A percentile compares a stretch with the other conserved stretches of the same genome.
Evolutionary conservation across 257 asterid genomes (phyloP).

Genomic region (Apocynum venetum): DNA sequence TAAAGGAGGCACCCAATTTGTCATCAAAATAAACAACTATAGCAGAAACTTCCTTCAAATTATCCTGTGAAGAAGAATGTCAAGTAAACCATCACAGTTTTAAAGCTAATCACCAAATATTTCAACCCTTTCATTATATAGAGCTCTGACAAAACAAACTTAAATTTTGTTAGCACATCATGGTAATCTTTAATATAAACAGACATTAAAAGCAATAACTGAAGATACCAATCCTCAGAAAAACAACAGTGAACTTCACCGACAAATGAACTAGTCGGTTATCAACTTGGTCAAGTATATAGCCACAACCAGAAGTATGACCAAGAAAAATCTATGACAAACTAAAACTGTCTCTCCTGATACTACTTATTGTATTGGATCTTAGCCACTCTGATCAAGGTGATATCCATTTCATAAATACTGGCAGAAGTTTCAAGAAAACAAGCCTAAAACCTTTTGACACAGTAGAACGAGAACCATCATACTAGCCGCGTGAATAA

Average conservation of each 20-base stretch:
- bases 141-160: slow-evolving; percentile 28
- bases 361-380: not conserved
- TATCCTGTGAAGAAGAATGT: slow-evolving; percentile 75
- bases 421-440: not conserved
- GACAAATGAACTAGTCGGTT: not conserved
- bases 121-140: slow-evolving; percentile 30
- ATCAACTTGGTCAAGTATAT: not conserved
- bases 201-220: not conserved
- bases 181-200: slow-evolving; percentile 18
- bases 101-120: slow-evolving; percentile 42
- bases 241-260: not conserved
- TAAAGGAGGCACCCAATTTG: slow-evolving; percentile 74
- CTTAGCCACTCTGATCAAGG: not conserved
- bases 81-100: slow-evolving; percentile 56
- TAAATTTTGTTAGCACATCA: slow-evolving; percentile 18
- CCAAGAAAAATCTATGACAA: not conserved
- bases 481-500: not conserved
- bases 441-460: not conserved
- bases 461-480: not conserved
- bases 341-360: not conserved
- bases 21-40: slow-evolving; percentile 63
- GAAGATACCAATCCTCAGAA: not conserved
- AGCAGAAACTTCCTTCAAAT: slow-evolving; percentile 86
- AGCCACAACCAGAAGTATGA: not conserved
- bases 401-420: not conserved